Percentiles rank a stretch among this genome's conserved stretches.
Evolutionary conservation across 2,329 filamentous ascomycete species (phyloP).

Genomic region (Lecanicillium sp.): DNA sequence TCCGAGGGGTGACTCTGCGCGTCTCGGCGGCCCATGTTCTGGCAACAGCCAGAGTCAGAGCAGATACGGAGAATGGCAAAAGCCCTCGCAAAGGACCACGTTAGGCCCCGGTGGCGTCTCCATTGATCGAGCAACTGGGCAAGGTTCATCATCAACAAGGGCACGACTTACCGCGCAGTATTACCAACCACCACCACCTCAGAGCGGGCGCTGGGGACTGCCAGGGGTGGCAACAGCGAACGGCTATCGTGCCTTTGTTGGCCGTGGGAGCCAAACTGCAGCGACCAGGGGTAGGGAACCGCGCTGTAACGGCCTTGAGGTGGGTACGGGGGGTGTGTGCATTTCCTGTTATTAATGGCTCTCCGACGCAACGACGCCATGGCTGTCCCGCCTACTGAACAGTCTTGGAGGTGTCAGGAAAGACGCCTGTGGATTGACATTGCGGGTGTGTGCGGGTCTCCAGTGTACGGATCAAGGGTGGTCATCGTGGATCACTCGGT

Average conservation of each 20-base stretch:
- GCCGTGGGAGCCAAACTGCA: too few relatives aligned
- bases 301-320: too few relatives aligned
- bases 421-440: slow-evolving; percentile 14
- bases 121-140: slow-evolving; percentile 7
- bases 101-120: slow-evolving; percentile 8
- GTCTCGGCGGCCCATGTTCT: too few relatives aligned
- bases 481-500: slow-evolving; percentile 13
- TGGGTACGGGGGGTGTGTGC: slow-evolving; percentile 4
- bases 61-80: too few relatives aligned
- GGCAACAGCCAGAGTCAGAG: too few relatives aligned
- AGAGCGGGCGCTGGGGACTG: background rate
- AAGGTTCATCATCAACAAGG: background rate
- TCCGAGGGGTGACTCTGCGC: too few relatives aligned
- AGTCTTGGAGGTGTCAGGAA: too few relatives aligned
- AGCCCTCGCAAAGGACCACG: background rate
- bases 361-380: too few relatives aligned
- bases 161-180: too few relatives aligned
- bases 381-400: too few relatives aligned
- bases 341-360: background rate
- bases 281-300: too few relatives aligned
- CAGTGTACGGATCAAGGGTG: slow-evolving; percentile 17
- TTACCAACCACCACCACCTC: too few relatives aligned
- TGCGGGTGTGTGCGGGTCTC: slow-evolving; percentile 10
- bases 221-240: background rate
- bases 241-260: background rate